These are phyloP conservation scores for Dactylellina drechsleri DNA, from an alignment of 2,329 filamentous ascomycete genomes.

Conservation along the genomic window DNA sequence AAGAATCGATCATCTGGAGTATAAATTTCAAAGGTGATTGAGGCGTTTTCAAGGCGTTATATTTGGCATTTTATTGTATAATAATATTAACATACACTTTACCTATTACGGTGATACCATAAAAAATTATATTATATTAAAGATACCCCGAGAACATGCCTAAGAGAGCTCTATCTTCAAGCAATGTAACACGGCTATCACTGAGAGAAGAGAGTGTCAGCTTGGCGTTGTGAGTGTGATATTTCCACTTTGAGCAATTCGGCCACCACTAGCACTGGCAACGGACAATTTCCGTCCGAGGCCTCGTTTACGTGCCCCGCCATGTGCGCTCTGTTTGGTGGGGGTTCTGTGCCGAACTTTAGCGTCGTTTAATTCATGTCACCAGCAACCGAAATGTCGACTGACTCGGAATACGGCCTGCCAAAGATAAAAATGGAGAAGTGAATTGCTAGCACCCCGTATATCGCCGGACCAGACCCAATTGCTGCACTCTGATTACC, in stretches of 20 bases:
- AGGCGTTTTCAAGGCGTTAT: background rate
- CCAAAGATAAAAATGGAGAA: too few species aligned
- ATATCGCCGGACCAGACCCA: conserved; percentile 34
- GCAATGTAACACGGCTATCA: too few species aligned
- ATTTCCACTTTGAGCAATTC: background rate
- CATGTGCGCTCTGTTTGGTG: conserved; percentile 6
- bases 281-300: conserved; percentile 41
- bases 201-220: too few species aligned
- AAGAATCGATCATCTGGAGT: background rate
- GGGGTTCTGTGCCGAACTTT: conserved; percentile 40
- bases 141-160: background rate
- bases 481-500: too few species aligned
- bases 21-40: background rate
- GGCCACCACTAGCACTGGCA: conserved; percentile 6
- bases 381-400: conserved; percentile 42
- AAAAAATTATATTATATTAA: background rate
- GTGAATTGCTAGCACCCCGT: background rate
- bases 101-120: too few species aligned
- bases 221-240: background rate
- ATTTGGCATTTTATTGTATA: background rate
- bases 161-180: background rate
- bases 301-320: background rate
- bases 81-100: background rate
- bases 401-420: too few species aligned
- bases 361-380: conserved; percentile 24